Evolutionary conservation across 192 early-diverging fungal species (phyloP).

Genomic region (Phlyctochytrium planicorne): DNA sequence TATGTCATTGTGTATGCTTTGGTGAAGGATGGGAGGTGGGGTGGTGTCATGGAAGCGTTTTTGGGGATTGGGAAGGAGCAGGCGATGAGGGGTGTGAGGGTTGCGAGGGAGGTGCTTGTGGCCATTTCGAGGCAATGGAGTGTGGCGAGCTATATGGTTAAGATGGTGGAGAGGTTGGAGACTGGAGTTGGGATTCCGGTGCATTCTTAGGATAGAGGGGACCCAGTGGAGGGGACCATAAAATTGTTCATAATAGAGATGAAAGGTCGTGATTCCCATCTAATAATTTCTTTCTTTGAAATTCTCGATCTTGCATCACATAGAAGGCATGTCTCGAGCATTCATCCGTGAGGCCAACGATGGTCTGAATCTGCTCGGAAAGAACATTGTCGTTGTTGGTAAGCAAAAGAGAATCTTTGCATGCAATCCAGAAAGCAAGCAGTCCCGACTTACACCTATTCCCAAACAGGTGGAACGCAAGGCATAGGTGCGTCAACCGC

Average conservation of each 20-base stretch:
- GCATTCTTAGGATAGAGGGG: too few species aligned
- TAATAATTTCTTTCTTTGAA: too few species aligned
- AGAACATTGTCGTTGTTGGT: background rate
- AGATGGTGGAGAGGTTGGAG: background rate
- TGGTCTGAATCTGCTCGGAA: background rate
- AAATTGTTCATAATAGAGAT: too few species aligned
- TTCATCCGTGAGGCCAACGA: constrained; percentile 7
- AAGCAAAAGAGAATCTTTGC: too few species aligned
- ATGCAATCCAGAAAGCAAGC: too few species aligned
- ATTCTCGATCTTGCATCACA: too few species aligned
- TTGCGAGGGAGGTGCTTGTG: background rate
- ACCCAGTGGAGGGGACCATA: too few species aligned
- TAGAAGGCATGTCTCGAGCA: background rate
- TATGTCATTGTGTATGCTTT: background rate
- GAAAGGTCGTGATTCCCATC: too few species aligned
- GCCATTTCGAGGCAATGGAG: background rate
- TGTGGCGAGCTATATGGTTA: background rate
- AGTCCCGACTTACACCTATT: too few species aligned
- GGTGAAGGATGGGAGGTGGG: background rate
- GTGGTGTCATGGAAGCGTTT: background rate
- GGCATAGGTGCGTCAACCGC: constrained; percentile 14
- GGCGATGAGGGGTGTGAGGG: background rate
- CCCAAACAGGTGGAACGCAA: too few species aligned
- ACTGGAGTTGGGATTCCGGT: background rate
- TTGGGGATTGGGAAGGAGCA: background rate